These are phyloP conservation scores for Ophiocordyceps camponoti-floridani DNA, from an alignment of 2,329 filamentous ascomycete species.

Conservation along the genomic window DNA sequence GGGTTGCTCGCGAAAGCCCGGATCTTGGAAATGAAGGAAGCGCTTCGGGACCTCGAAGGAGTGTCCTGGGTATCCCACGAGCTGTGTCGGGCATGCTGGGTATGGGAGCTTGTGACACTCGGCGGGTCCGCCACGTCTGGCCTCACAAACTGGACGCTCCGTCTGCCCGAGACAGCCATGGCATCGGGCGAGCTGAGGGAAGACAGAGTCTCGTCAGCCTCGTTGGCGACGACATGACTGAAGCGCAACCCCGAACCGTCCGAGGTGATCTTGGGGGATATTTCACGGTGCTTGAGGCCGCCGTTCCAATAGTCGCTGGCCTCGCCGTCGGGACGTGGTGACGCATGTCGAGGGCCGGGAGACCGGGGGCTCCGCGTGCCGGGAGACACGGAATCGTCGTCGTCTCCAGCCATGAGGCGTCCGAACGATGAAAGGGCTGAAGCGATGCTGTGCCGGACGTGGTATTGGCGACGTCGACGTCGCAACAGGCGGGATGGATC, in stretches of 20 bases:
- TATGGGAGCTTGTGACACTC: conserved; percentile 16
- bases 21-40: conserved; percentile 60
- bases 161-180: conserved; percentile 9
- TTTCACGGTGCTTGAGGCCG: conserved; percentile 3
- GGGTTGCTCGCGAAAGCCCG: conserved; percentile 48
- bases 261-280: conserved; percentile 1
- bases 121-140: conserved; percentile 18
- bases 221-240: not conserved
- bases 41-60: conserved; percentile 36
- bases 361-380: conserved; percentile 4
- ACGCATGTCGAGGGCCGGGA: conserved; percentile 1
- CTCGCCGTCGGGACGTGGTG: conserved; percentile 2
- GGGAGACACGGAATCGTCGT: conserved; percentile 5
- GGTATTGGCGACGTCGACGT: not conserved
- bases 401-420: conserved; percentile 2
- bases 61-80: conserved; percentile 51
- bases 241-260: not conserved
- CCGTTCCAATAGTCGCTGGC: conserved; percentile 6
- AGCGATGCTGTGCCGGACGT: not conserved
- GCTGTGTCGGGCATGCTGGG: conserved; percentile 36
- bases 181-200: not conserved
- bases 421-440: not conserved
- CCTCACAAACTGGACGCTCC: conserved; percentile 62
- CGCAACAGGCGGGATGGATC: not conserved
- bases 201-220: conserved; percentile 1